A percentile compares a stretch with the other conserved stretches of the same genome.
phyloP scores from a whole-genome alignment of 768 basidiomycete genomes.

The Royoungia palumana region DNA sequence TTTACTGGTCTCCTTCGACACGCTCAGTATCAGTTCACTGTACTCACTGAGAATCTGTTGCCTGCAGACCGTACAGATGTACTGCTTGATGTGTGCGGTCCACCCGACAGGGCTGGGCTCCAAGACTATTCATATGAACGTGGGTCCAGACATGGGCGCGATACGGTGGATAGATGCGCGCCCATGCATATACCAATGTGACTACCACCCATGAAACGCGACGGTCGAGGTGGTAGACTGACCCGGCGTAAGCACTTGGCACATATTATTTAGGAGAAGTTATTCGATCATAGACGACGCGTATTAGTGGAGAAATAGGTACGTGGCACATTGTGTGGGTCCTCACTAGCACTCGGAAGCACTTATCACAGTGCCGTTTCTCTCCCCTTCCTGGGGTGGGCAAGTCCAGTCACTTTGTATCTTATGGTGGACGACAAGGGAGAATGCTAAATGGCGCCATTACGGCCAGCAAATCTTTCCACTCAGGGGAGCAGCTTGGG shows the following conservation, averaged over 20 bases:
- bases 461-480: slow-evolving; percentile 69
- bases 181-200: slow-evolving; percentile 35
- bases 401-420: slow-evolving; percentile 76
- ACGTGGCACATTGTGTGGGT: slow-evolving; percentile 11
- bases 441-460: slow-evolving; percentile 68
- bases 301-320: slow-evolving; percentile 72
- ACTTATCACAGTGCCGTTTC: neutral
- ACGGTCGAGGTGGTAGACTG: neutral
- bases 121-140: slow-evolving; percentile 37
- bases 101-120: slow-evolving; percentile 65
- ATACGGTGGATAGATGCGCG: slow-evolving; percentile 25
- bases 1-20: slow-evolving; percentile 64
- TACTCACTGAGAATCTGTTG: slow-evolving; percentile 29
- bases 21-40: slow-evolving; percentile 43
- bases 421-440: slow-evolving; percentile 66
- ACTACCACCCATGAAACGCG: neutral
- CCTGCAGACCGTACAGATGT: slow-evolving; percentile 46
- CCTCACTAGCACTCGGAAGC: neutral
- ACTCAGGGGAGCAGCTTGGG: slow-evolving; percentile 62
- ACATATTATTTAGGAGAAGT: slow-evolving; percentile 41
- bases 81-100: slow-evolving; percentile 69
- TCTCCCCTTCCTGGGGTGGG: too few relatives aligned
- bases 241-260: neutral
- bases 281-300: slow-evolving; percentile 43
- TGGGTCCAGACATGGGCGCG: slow-evolving; percentile 3